Evolutionary conservation across 169 alveolate genomes (phyloP).

Genomic region (Plasmodium cynomolgi): DNA sequence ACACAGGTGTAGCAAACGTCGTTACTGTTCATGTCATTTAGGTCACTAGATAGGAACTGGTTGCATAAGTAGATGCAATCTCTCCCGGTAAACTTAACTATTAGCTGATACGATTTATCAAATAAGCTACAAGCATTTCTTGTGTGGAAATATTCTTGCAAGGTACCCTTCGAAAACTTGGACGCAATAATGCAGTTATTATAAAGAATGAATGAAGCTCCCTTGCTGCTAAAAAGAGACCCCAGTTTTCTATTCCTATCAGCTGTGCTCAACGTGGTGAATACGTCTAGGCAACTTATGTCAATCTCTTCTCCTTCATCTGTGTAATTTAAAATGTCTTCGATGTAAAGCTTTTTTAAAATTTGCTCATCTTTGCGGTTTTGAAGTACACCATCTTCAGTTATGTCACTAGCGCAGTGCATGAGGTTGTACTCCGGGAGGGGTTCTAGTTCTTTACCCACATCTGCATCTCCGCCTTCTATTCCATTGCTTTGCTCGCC

Average conservation of each 20-base stretch:
- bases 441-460: not conserved
- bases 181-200: conserved; percentile 71
- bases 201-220: conserved; percentile 60
- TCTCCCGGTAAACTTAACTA: conserved; percentile 73
- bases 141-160: conserved; percentile 74
- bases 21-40: conserved; percentile 63
- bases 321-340: conserved; percentile 53
- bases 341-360: conserved; percentile 40
- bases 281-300: conserved; percentile 46
- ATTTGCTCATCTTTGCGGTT: not conserved
- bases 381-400: not conserved
- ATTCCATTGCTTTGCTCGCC: not conserved
- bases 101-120: conserved; percentile 76
- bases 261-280: conserved; percentile 30
- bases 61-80: conserved; percentile 76
- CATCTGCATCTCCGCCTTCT: not conserved
- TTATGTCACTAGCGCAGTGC: not conserved
- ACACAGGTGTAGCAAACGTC: conserved; percentile 76
- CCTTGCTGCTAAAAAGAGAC: conserved; percentile 7
- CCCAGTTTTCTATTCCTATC: conserved; percentile 67
- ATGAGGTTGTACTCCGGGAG: not conserved
- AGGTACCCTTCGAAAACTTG: conserved; percentile 26
- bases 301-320: conserved; percentile 61
- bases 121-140: conserved; percentile 76
- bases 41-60: conserved; percentile 77